Percentiles rank a stretch among this genome's conserved stretches.
These are phyloP conservation scores for Polyrhizophydium stewartii DNA, from an alignment of 371 early-diverging fungal genomes.

Conservation along the genomic window DNA sequence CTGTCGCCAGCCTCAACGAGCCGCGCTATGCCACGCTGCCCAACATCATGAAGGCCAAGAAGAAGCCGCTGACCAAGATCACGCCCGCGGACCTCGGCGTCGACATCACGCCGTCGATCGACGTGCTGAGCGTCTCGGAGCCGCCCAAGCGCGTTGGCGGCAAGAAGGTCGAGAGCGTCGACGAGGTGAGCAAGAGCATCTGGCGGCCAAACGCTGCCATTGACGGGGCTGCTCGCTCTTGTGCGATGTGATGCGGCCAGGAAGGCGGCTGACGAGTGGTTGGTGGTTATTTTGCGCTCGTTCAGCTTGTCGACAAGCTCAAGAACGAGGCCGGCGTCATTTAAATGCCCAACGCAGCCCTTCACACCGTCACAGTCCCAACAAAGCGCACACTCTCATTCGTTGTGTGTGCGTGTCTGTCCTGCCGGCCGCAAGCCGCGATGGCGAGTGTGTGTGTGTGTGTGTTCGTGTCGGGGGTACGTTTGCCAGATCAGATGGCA, in stretches of 20 bases:
- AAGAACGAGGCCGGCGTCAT: conserved; percentile 65
- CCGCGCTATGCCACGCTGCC: conserved; percentile 94
- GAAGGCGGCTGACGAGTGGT: background rate
- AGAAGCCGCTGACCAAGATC: conserved; percentile 88
- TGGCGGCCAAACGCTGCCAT: background rate
- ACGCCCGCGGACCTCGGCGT: conserved; percentile 79
- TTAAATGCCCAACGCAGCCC: conserved; percentile 11
- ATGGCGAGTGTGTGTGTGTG: no score
- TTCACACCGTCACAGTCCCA: background rate
- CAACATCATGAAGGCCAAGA: conserved; percentile 98
- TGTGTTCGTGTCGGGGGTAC: no score
- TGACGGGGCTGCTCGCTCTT: no score
- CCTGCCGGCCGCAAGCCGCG: background rate
- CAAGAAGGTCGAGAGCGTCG: conserved; percentile 88
- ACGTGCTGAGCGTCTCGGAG: conserved; percentile 85
- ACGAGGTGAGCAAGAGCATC: conserved; percentile 48
- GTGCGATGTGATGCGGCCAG: no score
- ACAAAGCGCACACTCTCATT: background rate
- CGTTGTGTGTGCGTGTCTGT: background rate
- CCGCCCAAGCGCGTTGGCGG: conserved; percentile 94
- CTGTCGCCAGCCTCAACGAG: conserved; percentile 71
- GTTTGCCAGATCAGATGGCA: conserved; percentile 18
- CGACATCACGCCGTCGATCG: conserved; percentile 77
- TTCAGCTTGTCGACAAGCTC: conserved; percentile 77
- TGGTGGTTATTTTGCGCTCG: background rate